These are phyloP conservation scores for Vachellia collinsii DNA, from an alignment of 306 rosid species.

Conservation along the genomic window DNA sequence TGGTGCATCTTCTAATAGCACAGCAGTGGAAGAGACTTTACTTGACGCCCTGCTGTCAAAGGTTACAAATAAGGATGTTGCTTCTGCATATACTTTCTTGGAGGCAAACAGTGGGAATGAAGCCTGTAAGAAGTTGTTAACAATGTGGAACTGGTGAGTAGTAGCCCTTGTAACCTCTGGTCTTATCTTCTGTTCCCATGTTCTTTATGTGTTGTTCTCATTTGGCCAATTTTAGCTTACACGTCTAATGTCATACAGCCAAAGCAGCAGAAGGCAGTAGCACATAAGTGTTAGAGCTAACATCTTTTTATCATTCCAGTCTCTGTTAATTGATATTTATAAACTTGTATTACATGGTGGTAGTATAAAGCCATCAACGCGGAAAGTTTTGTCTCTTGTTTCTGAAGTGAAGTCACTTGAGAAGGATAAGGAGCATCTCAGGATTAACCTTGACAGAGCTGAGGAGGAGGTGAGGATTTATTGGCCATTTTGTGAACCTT, in stretches of 20 bases:
- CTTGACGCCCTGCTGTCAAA: constrained; percentile 71
- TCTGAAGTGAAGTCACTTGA: constrained; percentile 66
- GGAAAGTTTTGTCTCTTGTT: constrained; percentile 64
- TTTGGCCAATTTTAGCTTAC: constrained; percentile 9
- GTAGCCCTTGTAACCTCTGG: not conserved
- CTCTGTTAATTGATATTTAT: constrained; percentile 10
- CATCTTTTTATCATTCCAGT: constrained; percentile 7
- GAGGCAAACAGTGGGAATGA: constrained; percentile 61
- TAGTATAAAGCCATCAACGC: constrained; percentile 76
- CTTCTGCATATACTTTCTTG: constrained; percentile 60
- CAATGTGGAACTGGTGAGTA: constrained; percentile 76
- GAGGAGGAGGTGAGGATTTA: constrained; percentile 80
- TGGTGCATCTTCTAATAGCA: constrained; percentile 50
- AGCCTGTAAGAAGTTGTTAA: constrained; percentile 62
- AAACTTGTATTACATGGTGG: constrained; percentile 30
- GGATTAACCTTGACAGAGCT: constrained; percentile 78
- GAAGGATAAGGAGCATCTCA: constrained; percentile 79
- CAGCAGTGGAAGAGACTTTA: constrained; percentile 52
- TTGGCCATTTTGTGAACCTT: constrained; percentile 3
- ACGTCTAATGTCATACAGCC: not conserved
- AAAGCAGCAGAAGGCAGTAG: not conserved
- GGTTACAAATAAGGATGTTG: constrained; percentile 46
- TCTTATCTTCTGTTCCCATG: not conserved
- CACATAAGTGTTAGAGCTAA: not conserved
- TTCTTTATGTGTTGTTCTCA: constrained; percentile 19